Percentiles rank a stretch among this genome's conserved stretches.
These are phyloP conservation scores for Silene vulgaris DNA, from an alignment of 179 eudicot genomes.

Conservation along the genomic window DNA sequence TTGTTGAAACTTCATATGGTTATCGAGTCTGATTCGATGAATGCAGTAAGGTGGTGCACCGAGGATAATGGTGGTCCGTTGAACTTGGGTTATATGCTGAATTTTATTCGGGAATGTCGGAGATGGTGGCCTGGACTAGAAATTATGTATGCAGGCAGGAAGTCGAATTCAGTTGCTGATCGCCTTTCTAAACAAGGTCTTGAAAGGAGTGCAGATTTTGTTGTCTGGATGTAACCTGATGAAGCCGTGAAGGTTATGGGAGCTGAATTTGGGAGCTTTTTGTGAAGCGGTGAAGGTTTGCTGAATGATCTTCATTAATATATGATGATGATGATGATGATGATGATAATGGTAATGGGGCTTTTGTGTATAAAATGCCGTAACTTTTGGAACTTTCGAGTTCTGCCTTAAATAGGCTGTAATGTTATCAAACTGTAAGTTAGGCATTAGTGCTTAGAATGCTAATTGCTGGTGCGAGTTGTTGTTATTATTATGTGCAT, in stretches of 20 bases:
- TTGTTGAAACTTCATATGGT: background rate
- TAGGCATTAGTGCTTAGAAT: background rate
- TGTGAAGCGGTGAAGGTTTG: background rate
- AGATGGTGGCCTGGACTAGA: conserved; percentile 12
- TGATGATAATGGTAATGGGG: background rate
- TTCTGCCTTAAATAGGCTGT: background rate
- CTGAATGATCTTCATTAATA: too few species aligned
- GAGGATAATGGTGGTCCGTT: conserved; percentile 11
- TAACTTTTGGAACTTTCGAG: background rate
- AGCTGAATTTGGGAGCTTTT: background rate
- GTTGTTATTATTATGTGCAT: background rate
- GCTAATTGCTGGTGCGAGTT: background rate
- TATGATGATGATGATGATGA: background rate
- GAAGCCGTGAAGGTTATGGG: background rate
- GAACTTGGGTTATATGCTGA: conserved; percentile 4
- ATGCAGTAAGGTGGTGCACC: conserved; percentile 14
- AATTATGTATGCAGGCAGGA: background rate
- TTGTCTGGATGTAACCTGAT: background rate
- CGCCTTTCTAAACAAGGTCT: conserved; percentile 12
- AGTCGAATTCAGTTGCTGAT: conserved; percentile 16
- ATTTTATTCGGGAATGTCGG: conserved; percentile 13
- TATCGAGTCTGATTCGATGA: conserved; percentile 17
- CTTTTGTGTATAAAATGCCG: background rate
- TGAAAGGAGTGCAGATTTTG: conserved; percentile 5
- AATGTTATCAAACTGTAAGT: conserved; percentile 2